Evolutionary conservation across 1,284 basidiomycete genomes (phyloP), one percentile per base, ranked within the genome.

Genomic region (Apiotrichum porosum): DNA sequence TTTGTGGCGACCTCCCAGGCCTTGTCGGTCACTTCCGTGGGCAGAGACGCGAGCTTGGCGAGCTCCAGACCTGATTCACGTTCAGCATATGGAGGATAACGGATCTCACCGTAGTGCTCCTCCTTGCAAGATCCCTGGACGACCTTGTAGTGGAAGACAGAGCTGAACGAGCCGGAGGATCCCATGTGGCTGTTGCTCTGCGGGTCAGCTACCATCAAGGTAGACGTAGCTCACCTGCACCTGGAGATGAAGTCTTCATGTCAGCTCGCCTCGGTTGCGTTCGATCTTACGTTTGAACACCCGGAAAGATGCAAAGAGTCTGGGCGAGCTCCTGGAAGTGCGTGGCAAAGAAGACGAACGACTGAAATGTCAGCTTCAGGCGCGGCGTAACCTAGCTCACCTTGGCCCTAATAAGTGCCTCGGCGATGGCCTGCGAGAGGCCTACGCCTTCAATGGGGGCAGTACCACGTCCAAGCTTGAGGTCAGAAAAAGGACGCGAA

Each of bases 361-460:
- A 78, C 86, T 92, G n/a, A 31, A 17, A 1, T 14, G 6, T 1
- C 6, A 3, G 14, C n/a, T n/a, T n/a, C n/a, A n/a, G n/a, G n/a
- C n/a, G n/a, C n/a, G n/a, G n/a, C n/a, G n/a, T 2, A 39, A 18
- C 32, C 19, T 12, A 41, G 53, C 74, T 26, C 38, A 85, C 91
- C 75, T 85, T 86, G 34, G 79, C 72, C 37, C 76, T 75, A 56
- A 95, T 84, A 47, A 97, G 78, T 35, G 81, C 82, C 68, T 97
- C 93, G 1, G 89, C 88, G 49, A 97, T 87, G 0, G 94, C 92
- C 70, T 94, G 87, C 0, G 88, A 84, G 39, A 97, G 84, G 1
- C 90, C 94, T 13, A 90, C 74, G 0, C 94, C 92, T 65, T 95
- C 91, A 37, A 78, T 74, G 0, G 90, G 83, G 4, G 88, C 85